Evolutionary conservation across 2,329 filamentous ascomycete species (phyloP), one percentile per base, ranked within the genome.

Genomic region (Trichoderma arundinaceum): DNA sequence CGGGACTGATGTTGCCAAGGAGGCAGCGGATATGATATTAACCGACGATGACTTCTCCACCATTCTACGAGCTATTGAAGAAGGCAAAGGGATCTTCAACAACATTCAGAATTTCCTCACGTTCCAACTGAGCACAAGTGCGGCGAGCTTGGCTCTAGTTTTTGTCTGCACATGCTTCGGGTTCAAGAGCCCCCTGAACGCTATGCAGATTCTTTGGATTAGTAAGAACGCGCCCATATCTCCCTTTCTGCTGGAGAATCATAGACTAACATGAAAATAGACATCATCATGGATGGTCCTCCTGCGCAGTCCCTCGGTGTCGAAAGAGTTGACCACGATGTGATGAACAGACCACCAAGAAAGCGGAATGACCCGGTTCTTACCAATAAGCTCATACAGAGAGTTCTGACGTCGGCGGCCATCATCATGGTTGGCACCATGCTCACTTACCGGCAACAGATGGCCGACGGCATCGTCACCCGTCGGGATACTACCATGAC

Each of bases 181-280:
- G 44, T 95, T 96, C 81, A 94, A 92, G 79, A 97, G 95, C 75
- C 96, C 95, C 52, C 84, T 99, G 67, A 99, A 99, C 76, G 93
- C 95, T 57, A 99, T 99, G 95, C 95, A 99, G 81, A 99, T 99
- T 81, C 85, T 99, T 48, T 99, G 95, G 95, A 99, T 99, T 74
- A 99, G 94, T 97, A 82, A 81, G 92, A 86, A 12, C 7, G 7
- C n/a, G 5, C 7, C 7, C n/a, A 9, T 9, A 10, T 4, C 32
- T 3, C 3, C 12, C 2, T 7, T 4, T 12, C n/a, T 15, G 22
- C 19, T 4, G 33, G n/a, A 7, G 19, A 13, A 13, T 19, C 4
- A 5, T 52, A 28, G 15, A 39, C 68, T 73, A 67, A 76, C 64
- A 52, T 17, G 39, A 41, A 22, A 10, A 7, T 71, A 98, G 94